Evolutionary conservation across 2,329 filamentous ascomycete species (phyloP), one percentile per base, ranked within the genome.

Genomic region (Ceratocystis papillata): DNA sequence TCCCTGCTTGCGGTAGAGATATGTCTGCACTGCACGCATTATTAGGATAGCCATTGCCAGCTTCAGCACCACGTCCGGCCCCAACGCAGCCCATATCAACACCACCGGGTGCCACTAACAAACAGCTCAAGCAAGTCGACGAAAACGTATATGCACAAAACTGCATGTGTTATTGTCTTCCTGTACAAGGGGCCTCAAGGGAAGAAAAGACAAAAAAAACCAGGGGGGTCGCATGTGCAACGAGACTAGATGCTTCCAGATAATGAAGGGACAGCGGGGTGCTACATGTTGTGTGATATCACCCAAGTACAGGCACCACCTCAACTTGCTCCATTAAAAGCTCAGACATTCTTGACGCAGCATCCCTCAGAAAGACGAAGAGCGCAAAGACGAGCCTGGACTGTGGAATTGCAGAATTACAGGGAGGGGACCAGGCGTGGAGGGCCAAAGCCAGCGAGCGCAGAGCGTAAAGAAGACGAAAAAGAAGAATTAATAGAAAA

Each of bases 281-380:
- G 53, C 53, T 25, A 57, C 28, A 57, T 50, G n/a, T 50, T 50
- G 48, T 50, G 48, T 50, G n/a, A 22, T 20, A 20, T 22, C 48
- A 50, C 48, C 48, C 8, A 57, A 57, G 53, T 30, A 30, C 53
- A 30, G 30, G 33, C 59, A 33, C 33, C 37, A 62, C 17, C 44
- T 41, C 33, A 44, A 62, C 33, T 44, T 12, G 59, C n/a, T n/a
- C 28, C 44, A 22, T 62, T 44, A 62, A 33, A 37, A 33, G 59
- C 59, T 37, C n/a, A 62, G 30, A 62, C 33, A 25, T 44, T 37
- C 37, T 45, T 25, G 33, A 37, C 17, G 30, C 48, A 30, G 46
- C 46, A 50, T 64, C 59, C 44, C 59, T 37, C 12, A n/a, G 45
- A n/a, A 10, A 66, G 66, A 68, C 37, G 62, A 64, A 67, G 50